Evolutionary conservation across 352 stramenopile genomes (phyloP).

Genomic region (Albugo candida): DNA sequence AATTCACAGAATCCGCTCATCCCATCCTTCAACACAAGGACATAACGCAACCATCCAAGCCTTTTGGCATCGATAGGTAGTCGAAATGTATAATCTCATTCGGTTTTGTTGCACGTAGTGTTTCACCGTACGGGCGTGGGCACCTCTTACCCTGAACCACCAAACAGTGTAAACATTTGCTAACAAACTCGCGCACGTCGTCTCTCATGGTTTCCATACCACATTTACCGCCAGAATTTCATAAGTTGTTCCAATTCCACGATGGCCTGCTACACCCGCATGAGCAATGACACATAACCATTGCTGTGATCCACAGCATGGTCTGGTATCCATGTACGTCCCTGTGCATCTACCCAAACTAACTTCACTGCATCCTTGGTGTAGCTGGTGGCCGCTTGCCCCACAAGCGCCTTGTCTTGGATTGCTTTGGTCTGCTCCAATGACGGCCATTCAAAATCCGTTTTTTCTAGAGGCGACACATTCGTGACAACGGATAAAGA

Average conservation of each 20-base stretch:
- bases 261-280: conserved; percentile 9
- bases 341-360: background rate
- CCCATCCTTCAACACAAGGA: conserved; percentile 14
- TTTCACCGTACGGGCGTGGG: conserved; percentile 8
- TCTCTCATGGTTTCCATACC: conserved; percentile 3
- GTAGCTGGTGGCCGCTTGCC: background rate
- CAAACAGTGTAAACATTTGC: conserved; percentile 2
- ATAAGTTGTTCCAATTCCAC: conserved; percentile 7
- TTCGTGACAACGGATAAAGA: background rate
- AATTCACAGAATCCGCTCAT: conserved; percentile 15
- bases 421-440: background rate
- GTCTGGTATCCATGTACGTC: conserved; percentile 11
- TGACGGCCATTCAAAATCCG: conserved; percentile 9
- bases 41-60: conserved; percentile 6
- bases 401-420: background rate
- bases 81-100: conserved; percentile 22
- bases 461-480: conserved; percentile 2
- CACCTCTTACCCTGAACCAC: conserved; percentile 1
- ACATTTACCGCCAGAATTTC: conserved; percentile 4
- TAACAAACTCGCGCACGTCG: conserved; percentile 8
- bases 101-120: conserved; percentile 12
- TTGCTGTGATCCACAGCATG: conserved; percentile 6
- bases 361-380: background rate
- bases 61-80: conserved; percentile 10
- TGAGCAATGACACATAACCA: conserved; percentile 11